phyloP scores from a whole-genome alignment of 1,284 basidiomycete species.

The Hypsizygus ulmarius region DNA sequence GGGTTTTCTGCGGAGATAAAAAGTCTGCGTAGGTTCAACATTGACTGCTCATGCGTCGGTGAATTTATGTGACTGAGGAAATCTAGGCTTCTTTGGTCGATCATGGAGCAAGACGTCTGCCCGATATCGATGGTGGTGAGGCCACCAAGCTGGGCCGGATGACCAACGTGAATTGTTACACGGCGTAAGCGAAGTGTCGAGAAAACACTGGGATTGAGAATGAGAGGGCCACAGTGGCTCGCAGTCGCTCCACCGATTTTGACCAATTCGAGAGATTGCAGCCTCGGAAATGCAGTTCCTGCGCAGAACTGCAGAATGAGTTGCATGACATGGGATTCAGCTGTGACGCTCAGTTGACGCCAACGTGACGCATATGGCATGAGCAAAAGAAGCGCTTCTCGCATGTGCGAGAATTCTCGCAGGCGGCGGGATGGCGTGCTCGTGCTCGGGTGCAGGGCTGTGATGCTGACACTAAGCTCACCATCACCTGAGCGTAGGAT shows the following conservation, averaged over 20 bases:
- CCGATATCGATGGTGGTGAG: conserved; percentile 5
- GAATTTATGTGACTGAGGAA: background rate
- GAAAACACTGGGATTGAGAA: conserved; percentile 4
- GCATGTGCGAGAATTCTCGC: background rate
- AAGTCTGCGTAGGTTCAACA: conserved; percentile 5
- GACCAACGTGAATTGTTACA: conserved; percentile 7
- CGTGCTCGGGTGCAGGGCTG: background rate
- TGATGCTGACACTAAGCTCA: conserved; percentile 7
- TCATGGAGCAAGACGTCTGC: conserved; percentile 5
- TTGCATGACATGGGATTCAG: background rate
- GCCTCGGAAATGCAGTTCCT: background rate
- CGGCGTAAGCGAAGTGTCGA: conserved; percentile 3
- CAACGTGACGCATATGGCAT: conserved; percentile 1
- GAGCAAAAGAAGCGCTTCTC: conserved; percentile 3
- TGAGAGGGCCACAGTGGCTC: conserved; percentile 9
- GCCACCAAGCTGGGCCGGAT: conserved; percentile 4
- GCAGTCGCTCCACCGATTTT: background rate
- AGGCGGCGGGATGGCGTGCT: background rate
- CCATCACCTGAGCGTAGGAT: conserved; percentile 4
- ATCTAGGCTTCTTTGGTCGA: conserved; percentile 8
- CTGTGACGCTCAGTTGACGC: conserved; percentile 1
- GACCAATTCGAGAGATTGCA: conserved; percentile 8
- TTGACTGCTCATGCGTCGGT: conserved; percentile 1
- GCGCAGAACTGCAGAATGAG: conserved; percentile 1
- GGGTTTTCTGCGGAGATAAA: conserved; percentile 1